Conservation (phyloP, 805 yeast genomes). For the Yarrowia deformans region DNA sequence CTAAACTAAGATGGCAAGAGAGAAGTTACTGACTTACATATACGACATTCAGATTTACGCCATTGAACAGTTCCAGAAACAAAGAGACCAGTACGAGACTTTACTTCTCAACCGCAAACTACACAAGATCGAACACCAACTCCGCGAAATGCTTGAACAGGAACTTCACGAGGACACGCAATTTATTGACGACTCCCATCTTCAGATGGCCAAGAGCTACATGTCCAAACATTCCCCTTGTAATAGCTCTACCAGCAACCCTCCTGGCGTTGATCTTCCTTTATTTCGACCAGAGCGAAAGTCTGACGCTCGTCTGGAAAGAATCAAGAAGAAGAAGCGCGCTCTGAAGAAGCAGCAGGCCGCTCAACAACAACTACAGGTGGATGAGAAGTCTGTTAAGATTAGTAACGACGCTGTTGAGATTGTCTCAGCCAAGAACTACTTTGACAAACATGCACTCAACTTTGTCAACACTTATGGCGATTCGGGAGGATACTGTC, state of each 20-base stretch:
- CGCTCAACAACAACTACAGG: background rate
- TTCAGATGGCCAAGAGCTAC: slow-evolving; percentile 4
- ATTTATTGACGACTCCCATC: slow-evolving; percentile 11
- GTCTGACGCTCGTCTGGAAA: slow-evolving; percentile 14
- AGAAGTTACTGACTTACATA: background rate
- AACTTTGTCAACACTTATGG: slow-evolving; percentile 34
- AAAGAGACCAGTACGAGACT: slow-evolving; percentile 7
- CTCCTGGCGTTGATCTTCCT: slow-evolving; percentile 12
- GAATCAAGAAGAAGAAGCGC: slow-evolving; percentile 4
- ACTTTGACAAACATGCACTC: slow-evolving; percentile 25
- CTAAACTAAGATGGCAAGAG: background rate
- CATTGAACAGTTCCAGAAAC: slow-evolving; percentile 1
- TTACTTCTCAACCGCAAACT: slow-evolving; percentile 21
- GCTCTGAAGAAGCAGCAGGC: background rate
- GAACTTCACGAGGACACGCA: slow-evolving; percentile 18
- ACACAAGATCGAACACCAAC: slow-evolving; percentile 6
- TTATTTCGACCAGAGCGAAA: background rate
- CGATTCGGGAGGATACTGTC: slow-evolving; percentile 22
- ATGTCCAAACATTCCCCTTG: slow-evolving; percentile 1
- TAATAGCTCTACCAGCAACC: background rate
- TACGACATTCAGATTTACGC: background rate
- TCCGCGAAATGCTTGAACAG: slow-evolving; percentile 11
- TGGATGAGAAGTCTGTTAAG: background rate
- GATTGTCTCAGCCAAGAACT: background rate
- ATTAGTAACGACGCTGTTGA: background rate